These are phyloP conservation scores for Hebeloma cylindrosporum DNA, from an alignment of 768 basidiomycete species.

Conservation along the genomic window DNA sequence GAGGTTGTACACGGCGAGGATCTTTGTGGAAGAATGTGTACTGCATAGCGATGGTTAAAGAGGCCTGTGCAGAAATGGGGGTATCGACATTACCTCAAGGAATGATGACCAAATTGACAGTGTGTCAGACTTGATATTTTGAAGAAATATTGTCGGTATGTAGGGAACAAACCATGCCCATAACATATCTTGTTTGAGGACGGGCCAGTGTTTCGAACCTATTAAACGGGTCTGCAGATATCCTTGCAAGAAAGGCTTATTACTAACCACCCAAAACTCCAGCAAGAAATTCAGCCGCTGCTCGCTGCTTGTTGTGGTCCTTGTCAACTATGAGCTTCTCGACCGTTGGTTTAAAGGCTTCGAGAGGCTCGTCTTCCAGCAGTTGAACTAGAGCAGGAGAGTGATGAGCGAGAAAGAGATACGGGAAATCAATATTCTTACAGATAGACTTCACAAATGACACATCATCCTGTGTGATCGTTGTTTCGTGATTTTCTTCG, in stretches of 20 bases:
- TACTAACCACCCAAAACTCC: slow-evolving; percentile 61
- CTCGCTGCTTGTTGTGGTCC: slow-evolving; percentile 85
- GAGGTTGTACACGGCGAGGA: slow-evolving; percentile 76
- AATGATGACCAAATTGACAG: slow-evolving; percentile 78
- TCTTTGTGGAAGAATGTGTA: slow-evolving; percentile 79
- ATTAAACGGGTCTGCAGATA: slow-evolving; percentile 2
- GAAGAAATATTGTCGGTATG: slow-evolving; percentile 63
- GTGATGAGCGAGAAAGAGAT: slow-evolving; percentile 1
- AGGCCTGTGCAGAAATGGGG: not conserved
- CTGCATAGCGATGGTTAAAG: slow-evolving; percentile 33
- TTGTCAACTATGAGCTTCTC: slow-evolving; percentile 65
- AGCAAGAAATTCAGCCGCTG: slow-evolving; percentile 81
- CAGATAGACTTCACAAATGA: slow-evolving; percentile 77
- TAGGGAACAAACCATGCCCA: slow-evolving; percentile 82
- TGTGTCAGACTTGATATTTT: slow-evolving; percentile 80
- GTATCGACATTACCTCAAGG: slow-evolving; percentile 58
- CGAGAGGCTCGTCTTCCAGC: slow-evolving; percentile 71
- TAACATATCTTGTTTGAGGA: slow-evolving; percentile 59
- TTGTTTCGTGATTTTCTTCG: slow-evolving; percentile 73
- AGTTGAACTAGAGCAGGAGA: slow-evolving; percentile 58
- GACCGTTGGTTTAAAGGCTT: slow-evolving; percentile 57
- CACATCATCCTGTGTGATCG: slow-evolving; percentile 66
- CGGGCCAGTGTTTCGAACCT: slow-evolving; percentile 89
- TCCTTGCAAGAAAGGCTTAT: not conserved
- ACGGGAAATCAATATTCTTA: slow-evolving; percentile 33